Evolutionary conservation across 2,329 filamentous ascomycete genomes (phyloP).

Genomic region (Beauveria sp.): DNA sequence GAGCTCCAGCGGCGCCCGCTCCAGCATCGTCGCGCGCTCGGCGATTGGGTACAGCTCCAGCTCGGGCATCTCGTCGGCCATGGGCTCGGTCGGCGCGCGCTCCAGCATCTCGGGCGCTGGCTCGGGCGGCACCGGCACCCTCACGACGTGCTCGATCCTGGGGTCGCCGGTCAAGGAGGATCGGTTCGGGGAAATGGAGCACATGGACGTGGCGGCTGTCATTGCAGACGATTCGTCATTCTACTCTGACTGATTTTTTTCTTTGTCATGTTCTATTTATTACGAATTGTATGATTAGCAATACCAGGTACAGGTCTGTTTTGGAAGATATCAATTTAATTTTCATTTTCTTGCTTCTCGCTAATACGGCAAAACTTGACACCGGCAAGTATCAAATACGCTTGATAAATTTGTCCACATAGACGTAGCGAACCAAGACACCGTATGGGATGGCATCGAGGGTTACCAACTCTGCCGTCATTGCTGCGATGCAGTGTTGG

Average conservation of each 20-base stretch:
- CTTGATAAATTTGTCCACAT: too few relatives aligned
- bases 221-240: slow-evolving; percentile 6
- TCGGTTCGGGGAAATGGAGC: slow-evolving; percentile 5
- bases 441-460: too few relatives aligned
- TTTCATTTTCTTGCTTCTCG: neutral
- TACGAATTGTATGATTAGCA: slow-evolving; percentile 7
- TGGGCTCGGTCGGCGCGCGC: slow-evolving; percentile 24
- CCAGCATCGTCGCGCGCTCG: slow-evolving; percentile 7
- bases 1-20: slow-evolving; percentile 2
- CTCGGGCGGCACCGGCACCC: neutral
- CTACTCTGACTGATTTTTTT: slow-evolving; percentile 7
- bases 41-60: slow-evolving; percentile 13
- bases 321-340: neutral
- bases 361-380: too few relatives aligned
- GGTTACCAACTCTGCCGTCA: too few relatives aligned
- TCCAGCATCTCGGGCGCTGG: neutral
- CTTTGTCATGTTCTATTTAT: slow-evolving; percentile 1
- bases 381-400: too few relatives aligned
- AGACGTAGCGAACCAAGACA: too few relatives aligned
- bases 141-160: slow-evolving; percentile 7
- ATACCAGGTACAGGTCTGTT: slow-evolving; percentile 6
- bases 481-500: too few relatives aligned
- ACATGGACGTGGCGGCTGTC: neutral
- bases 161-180: slow-evolving; percentile 11
- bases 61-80: slow-evolving; percentile 12